phyloP scores from a whole-genome alignment of 2,329 filamentous ascomycete genomes.

The Talaromyces sp. region DNA sequence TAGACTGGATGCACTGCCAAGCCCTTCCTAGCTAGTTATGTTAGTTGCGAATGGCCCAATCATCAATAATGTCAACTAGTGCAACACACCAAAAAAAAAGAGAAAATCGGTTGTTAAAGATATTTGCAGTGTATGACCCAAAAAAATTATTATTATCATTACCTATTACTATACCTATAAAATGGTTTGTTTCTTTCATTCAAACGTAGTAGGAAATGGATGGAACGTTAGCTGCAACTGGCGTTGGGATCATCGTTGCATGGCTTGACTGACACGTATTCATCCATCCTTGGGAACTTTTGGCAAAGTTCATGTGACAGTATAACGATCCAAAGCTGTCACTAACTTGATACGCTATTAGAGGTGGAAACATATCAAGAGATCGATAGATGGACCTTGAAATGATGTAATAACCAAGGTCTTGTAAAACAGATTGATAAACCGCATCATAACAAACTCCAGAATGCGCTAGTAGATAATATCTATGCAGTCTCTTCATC shows the following conservation, averaged over 20 bases:
- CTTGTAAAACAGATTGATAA: neutral
- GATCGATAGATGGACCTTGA: neutral
- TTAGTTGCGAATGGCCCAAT: neutral
- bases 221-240: neutral
- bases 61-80: neutral
- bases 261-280: neutral
- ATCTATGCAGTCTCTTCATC: neutral
- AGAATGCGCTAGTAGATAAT: neutral
- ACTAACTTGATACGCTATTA: neutral
- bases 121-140: neutral
- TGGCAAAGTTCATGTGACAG: neutral
- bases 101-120: neutral
- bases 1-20: neutral
- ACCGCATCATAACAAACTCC: neutral
- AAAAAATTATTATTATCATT: neutral
- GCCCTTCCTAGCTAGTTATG: neutral
- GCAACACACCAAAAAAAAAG: neutral
- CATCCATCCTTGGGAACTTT: neutral
- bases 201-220: neutral
- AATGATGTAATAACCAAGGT: neutral
- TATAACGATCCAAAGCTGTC: neutral
- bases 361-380: neutral
- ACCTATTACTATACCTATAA: neutral
- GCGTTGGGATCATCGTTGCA: neutral
- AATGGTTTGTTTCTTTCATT: neutral